Evolutionary conservation across 805 yeast genomes (phyloP).

Genomic region (Metschnikowia kunwiensis): DNA sequence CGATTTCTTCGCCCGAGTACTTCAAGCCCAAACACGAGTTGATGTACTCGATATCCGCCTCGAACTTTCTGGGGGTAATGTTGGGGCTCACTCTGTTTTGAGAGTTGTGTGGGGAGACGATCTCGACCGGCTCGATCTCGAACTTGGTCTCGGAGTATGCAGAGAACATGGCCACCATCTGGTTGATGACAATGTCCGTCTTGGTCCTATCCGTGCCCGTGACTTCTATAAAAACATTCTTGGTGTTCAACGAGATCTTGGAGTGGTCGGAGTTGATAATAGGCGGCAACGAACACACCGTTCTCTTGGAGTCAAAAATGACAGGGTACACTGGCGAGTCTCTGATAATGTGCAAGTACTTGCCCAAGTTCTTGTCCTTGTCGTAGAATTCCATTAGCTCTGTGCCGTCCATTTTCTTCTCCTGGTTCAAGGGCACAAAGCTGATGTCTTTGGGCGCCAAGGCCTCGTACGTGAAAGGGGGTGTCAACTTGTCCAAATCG

Average conservation of each 20-base stretch:
- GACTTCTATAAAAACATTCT: slow-evolving; percentile 85
- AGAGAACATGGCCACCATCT: slow-evolving; percentile 93
- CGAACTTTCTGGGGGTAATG: slow-evolving; percentile 60
- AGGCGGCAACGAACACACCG: slow-evolving; percentile 93
- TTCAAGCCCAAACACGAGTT: slow-evolving; percentile 90
- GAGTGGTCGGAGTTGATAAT: slow-evolving; percentile 90
- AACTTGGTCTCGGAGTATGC: slow-evolving; percentile 79
- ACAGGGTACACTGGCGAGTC: slow-evolving; percentile 90
- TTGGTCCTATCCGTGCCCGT: slow-evolving; percentile 96
- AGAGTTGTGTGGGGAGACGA: slow-evolving; percentile 76
- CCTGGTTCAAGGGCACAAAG: slow-evolving; percentile 74
- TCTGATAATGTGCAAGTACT: slow-evolving; percentile 81
- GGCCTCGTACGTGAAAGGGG: slow-evolving; percentile 88
- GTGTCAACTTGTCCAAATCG: slow-evolving; percentile 74
- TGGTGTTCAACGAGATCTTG: slow-evolving; percentile 81
- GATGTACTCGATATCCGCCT: slow-evolving; percentile 78
- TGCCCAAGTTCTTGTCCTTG: slow-evolving; percentile 84
- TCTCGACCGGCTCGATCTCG: slow-evolving; percentile 84
- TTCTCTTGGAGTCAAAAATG: slow-evolving; percentile 70
- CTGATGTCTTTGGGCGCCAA: slow-evolving; percentile 71
- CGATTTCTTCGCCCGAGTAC: slow-evolving; percentile 64
- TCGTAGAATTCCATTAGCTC: slow-evolving; percentile 87
- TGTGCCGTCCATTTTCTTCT: slow-evolving; percentile 65
- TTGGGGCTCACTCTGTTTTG: slow-evolving; percentile 76
- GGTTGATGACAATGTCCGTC: slow-evolving; percentile 88